Evolutionary conservation across 2,329 filamentous ascomycete species (phyloP), one percentile per base, ranked within the genome.

Genomic region (Aspergillus sp.): DNA sequence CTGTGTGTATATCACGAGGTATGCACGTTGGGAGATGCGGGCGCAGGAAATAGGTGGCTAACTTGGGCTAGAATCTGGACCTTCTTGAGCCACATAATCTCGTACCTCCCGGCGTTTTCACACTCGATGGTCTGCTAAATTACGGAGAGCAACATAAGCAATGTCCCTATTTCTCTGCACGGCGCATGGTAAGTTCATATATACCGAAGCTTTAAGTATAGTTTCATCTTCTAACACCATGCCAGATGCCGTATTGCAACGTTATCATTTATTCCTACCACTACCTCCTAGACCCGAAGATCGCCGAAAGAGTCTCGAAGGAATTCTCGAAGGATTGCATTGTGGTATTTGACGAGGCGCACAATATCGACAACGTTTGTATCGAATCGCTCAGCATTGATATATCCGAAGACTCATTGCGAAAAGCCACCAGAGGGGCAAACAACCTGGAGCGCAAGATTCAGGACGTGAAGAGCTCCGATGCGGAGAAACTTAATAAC

Each of bases 261-360:
- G 92, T 99, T 70, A 97, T 99, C 70, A 99, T 99, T 65, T 99
- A 99, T 78, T 99, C 95, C 0, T 99, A 99, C 71, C 95, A 99
- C 75, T 99, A 99, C 70, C 85, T 99, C 3, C 85, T 99, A 15
- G 96, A 99, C 68, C 95, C 95, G 3, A 99, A 99, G 73, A 99
- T 99, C 68, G 95, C 95, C 12, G 95, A 99, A 71, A 77, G 93
- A 57, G 93, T 98, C 2, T 98, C 95, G 0, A 92, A 90, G 73
- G 95, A 99, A 69, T 85, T 99, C 11, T 97, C 95, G 0, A 97
- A 97, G 67, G 96, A 99, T 73, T 97, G 93, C 73, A 99, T 99
- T 52, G 91, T 99, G 19, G 95, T 99, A 3, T 99, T 99, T 64
- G 95, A 99, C 70, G 95, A 99, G 75, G 95, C 95, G 14, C 95